Percentiles rank a stretch among this genome's conserved stretches.
These are phyloP conservation scores for Neonothopanus nambi DNA, from an alignment of 1,284 basidiomycete genomes.

Conservation along the genomic window DNA sequence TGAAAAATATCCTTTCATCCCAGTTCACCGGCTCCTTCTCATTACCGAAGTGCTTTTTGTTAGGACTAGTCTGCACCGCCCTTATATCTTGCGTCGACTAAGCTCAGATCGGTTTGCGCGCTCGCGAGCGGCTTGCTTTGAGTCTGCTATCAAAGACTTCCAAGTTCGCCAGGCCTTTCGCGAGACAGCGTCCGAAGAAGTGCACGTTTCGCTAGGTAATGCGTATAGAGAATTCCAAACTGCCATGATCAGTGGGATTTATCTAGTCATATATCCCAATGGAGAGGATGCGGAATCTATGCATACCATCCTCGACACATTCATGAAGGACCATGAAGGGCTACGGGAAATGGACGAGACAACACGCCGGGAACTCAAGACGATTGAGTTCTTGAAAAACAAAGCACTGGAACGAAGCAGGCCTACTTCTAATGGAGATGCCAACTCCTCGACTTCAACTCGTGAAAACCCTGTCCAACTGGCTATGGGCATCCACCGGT, in stretches of 20 bases:
- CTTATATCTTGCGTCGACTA: constrained; percentile 74
- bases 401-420: constrained; percentile 43
- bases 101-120: constrained; percentile 74
- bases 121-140: constrained; percentile 77
- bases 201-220: constrained; percentile 68
- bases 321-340: constrained; percentile 72
- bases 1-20: constrained; percentile 59
- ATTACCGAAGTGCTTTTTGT: constrained; percentile 81
- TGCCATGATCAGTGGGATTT: constrained; percentile 84
- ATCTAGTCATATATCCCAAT: constrained; percentile 74
- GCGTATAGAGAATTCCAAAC: constrained; percentile 84
- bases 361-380: constrained; percentile 75
- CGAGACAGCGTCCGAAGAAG: constrained; percentile 58
- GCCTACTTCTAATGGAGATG: constrained; percentile 24
- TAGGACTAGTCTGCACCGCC: constrained; percentile 75
- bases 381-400: constrained; percentile 74
- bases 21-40: constrained; percentile 77
- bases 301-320: constrained; percentile 76
- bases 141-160: constrained; percentile 77
- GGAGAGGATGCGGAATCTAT: constrained; percentile 68
- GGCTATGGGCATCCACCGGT: constrained; percentile 49
- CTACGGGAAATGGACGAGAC: constrained; percentile 76
- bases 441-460: constrained; percentile 16
- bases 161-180: constrained; percentile 69
- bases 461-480: constrained; percentile 48